Percentiles rank a stretch among this genome's conserved stretches.
These are phyloP conservation scores for Lolium perenne DNA, from an alignment of 176 grass and related monocot genomes.

Conservation along the genomic window DNA sequence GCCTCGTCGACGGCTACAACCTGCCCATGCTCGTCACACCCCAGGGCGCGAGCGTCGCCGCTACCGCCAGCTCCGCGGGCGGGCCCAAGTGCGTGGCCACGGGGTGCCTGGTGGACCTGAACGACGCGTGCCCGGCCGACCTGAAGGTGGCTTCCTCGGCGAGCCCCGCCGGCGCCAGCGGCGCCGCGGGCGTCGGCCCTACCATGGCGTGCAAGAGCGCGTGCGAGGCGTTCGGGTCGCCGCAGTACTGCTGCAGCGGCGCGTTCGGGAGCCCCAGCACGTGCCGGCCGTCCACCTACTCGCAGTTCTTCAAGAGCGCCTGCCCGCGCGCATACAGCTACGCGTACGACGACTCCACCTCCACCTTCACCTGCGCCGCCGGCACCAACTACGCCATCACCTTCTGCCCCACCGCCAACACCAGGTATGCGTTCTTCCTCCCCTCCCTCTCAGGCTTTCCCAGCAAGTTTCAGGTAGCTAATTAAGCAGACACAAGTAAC, in stretches of 20 bases:
- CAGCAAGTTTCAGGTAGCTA: too few species aligned
- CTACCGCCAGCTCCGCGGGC: slow-evolving; percentile 16
- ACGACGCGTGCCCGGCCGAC: slow-evolving; percentile 71
- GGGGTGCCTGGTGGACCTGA: slow-evolving; percentile 84
- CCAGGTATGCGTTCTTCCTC: slow-evolving; percentile 48
- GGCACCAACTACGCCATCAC: slow-evolving; percentile 83
- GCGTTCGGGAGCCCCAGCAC: slow-evolving; percentile 82
- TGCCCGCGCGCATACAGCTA: slow-evolving; percentile 97
- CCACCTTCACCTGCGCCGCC: slow-evolving; percentile 82
- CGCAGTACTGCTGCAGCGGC: slow-evolving; percentile 94
- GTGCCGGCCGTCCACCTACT: slow-evolving; percentile 79
- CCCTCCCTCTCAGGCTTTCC: too few species aligned
- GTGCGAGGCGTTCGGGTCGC: slow-evolving; percentile 87
- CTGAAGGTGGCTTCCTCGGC: slow-evolving; percentile 47
- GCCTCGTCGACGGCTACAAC: slow-evolving; percentile 92
- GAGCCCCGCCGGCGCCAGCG: slow-evolving; percentile 12
- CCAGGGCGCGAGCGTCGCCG: slow-evolving; percentile 38
- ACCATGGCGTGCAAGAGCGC: slow-evolving; percentile 87
- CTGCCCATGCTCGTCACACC: slow-evolving; percentile 79
- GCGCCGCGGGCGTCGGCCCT: not conserved
- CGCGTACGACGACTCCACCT: slow-evolving; percentile 89
- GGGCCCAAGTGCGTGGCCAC: slow-evolving; percentile 72
- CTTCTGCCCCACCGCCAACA: slow-evolving; percentile 82
- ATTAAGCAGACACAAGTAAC: too few species aligned
- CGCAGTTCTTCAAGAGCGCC: slow-evolving; percentile 93